Evolutionary conservation across 2,329 filamentous ascomycete genomes (phyloP), one percentile per base, ranked within the genome.

Genomic region (Aspergillus melleus): DNA sequence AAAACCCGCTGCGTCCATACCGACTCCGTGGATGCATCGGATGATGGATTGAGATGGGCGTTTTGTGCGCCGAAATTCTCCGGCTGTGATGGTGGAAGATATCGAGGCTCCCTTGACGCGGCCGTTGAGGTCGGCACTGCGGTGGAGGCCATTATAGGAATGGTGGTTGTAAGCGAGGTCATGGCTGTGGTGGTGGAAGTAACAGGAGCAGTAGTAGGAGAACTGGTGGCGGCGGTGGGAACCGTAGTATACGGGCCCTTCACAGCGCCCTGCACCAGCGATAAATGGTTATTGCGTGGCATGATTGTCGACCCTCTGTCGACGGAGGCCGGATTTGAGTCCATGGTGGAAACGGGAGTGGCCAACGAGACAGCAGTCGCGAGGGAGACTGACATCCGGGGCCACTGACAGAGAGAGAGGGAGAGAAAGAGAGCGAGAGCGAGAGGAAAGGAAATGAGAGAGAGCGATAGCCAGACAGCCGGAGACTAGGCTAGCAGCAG

Each of bases 1-100:
- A 97, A 86, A 12, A 96, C 89, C 65, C 91, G 89, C 73, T 93
- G 90, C 16, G 91, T 90, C 94, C 94, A 97, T 72, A 95, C 88
- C 62, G 84, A 78, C 59, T 86, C 79, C 32, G 22, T 36, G 3
- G 52, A 29, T n/a, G 55, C 19, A 26, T 39, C 36, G 6, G 60
- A 30, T 14, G 50, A 51, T 24, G 24, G 52, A 12, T 22, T 26
- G 24, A 12, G 42, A 32, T 51, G 42, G 29, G 24, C 30, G 44
- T 24, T 30, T 32, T 51, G 54, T 22, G 47, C 12, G 32, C 14
- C 46, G 14, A 32, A 11, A 20, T 44, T 56, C 12, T 11, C 32
- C 30, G 46, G 12, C 2, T 24, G 46, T 11, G 54, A 49, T 29
- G 47, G 19, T 4, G 30, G 47, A 30, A 56, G 26, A 50, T 39